Percentiles rank a stretch among this genome's conserved stretches.
phyloP scores from a whole-genome alignment of 2,329 filamentous ascomycete species.

The Penicillium aurantiogriseum region DNA sequence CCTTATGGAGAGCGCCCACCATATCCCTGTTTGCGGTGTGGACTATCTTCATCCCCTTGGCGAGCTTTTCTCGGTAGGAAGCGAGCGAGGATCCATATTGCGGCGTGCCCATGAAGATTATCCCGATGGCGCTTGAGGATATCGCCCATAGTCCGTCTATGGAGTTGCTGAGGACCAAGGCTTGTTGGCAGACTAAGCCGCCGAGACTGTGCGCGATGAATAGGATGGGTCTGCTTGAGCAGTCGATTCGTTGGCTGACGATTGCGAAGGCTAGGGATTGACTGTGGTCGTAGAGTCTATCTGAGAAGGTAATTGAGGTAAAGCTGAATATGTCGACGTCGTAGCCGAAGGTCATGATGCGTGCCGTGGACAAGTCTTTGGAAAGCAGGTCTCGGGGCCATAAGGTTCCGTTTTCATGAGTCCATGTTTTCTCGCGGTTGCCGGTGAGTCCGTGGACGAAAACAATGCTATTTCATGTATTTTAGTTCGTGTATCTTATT shows the following conservation, averaged over 20 bases:
- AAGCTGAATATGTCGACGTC: not conserved
- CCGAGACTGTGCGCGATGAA: slow-evolving; percentile 33
- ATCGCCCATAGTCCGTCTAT: slow-evolving; percentile 10
- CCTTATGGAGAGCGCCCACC: not conserved
- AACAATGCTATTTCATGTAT: not conserved
- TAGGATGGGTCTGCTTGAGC: slow-evolving; percentile 11
- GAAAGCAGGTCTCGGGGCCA: slow-evolving; percentile 28
- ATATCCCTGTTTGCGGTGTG: slow-evolving; percentile 2
- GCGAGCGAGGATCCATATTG: slow-evolving; percentile 30
- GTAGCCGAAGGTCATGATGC: slow-evolving; percentile 10
- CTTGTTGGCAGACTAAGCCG: slow-evolving; percentile 27
- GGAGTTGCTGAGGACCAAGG: slow-evolving; percentile 7
- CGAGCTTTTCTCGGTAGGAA: slow-evolving; percentile 3
- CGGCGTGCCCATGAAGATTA: slow-evolving; percentile 41
- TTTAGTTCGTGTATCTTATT: not conserved
- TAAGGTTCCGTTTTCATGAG: slow-evolving; percentile 23
- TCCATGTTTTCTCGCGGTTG: slow-evolving; percentile 7
- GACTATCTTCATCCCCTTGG: not conserved
- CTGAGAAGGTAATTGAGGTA: not conserved
- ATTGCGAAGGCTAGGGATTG: slow-evolving; percentile 8
- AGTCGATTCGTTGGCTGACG: slow-evolving; percentile 3
- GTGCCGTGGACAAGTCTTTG: slow-evolving; percentile 1
- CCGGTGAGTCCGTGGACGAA: slow-evolving; percentile 3
- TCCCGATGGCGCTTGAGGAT: slow-evolving; percentile 24
- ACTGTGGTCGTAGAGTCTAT: not conserved